Conservation (phyloP, 179 eudicot species). For the Spinacia oleracea region DNA sequence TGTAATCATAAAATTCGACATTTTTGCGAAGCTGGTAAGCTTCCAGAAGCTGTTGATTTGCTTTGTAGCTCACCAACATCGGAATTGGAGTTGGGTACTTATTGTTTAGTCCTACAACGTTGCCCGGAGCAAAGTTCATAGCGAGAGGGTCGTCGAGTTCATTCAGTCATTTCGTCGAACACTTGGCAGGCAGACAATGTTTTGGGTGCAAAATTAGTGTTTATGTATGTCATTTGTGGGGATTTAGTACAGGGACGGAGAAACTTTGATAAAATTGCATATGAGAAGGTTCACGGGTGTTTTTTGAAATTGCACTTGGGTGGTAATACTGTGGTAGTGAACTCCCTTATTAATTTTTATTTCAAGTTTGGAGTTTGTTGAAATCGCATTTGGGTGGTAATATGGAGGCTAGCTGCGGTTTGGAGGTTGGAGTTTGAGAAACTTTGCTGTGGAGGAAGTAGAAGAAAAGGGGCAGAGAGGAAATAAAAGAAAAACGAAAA, state of each 20-base stretch:
- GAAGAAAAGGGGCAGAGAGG: too few relatives aligned
- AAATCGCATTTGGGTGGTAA: too few relatives aligned
- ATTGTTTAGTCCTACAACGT: conserved; percentile 34
- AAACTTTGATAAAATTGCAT: conserved; percentile 34
- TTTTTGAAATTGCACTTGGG: conserved; percentile 47
- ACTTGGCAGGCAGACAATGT: conserved; percentile 30
- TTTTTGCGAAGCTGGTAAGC: conserved; percentile 47
- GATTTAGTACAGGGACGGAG: conserved; percentile 35
- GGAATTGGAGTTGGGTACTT: conserved; percentile 41
- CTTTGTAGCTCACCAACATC: conserved; percentile 28
- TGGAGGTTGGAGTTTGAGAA: too few relatives aligned
- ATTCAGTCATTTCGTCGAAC: conserved; percentile 46
- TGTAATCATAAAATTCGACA: conserved; percentile 39
- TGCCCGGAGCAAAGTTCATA: conserved; percentile 35
- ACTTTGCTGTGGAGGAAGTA: too few relatives aligned
- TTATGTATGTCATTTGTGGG: conserved; percentile 43
- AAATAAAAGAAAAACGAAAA: too few relatives aligned
- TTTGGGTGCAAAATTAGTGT: conserved; percentile 41
- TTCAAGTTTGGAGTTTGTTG: conserved; percentile 66
- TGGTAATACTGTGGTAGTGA: conserved; percentile 46
- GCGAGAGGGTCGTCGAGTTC: conserved; percentile 32
- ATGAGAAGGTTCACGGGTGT: conserved; percentile 52
- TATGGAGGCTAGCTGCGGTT: too few relatives aligned
- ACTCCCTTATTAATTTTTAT: conserved; percentile 59
- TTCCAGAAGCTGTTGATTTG: conserved; percentile 49